A percentile compares a stretch with the other conserved stretches of the same genome.
These are phyloP conservation scores for Bruguiera gymnorhiza DNA, from an alignment of 345 rosid species.

Conservation along the genomic window DNA sequence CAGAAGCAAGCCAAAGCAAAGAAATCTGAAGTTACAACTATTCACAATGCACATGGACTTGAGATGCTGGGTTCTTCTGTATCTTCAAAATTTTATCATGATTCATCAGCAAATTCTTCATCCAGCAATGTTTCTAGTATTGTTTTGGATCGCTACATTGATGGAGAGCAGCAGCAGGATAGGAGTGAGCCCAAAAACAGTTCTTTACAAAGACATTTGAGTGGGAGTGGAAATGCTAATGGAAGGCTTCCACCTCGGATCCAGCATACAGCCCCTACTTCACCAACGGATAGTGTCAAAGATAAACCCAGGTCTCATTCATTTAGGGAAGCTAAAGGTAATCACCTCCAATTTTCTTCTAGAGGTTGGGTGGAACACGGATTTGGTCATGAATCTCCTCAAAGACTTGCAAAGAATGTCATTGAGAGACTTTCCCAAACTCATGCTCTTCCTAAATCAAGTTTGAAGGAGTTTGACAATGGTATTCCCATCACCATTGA, in stretches of 20 bases:
- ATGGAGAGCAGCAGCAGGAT: conserved; percentile 81
- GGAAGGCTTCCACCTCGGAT: conserved; percentile 66
- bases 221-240: conserved; percentile 34
- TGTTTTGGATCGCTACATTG: conserved; percentile 87
- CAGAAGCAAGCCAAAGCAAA: conserved; percentile 54
- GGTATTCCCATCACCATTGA: conserved; percentile 72
- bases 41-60: conserved; percentile 26
- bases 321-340: conserved; percentile 63
- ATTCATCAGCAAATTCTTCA: conserved; percentile 70
- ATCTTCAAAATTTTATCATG: conserved; percentile 41
- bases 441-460: conserved; percentile 43
- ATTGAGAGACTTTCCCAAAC: conserved; percentile 76
- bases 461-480: conserved; percentile 37
- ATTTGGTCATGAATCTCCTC: conserved; percentile 68
- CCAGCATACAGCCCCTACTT: conserved; percentile 59
- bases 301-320: conserved; percentile 61
- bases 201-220: conserved; percentile 39
- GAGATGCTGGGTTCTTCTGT: conserved; percentile 36
- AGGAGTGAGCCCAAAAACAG: conserved; percentile 44
- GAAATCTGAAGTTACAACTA: conserved; percentile 33
- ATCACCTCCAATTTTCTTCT: conserved; percentile 43
- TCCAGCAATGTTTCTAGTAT: conserved; percentile 74
- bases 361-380: conserved; percentile 63
- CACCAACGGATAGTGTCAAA: conserved; percentile 51
- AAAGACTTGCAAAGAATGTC: conserved; percentile 79